phyloP scores from a whole-genome alignment of 768 basidiomycete genomes.

The Calocybe cyanea region DNA sequence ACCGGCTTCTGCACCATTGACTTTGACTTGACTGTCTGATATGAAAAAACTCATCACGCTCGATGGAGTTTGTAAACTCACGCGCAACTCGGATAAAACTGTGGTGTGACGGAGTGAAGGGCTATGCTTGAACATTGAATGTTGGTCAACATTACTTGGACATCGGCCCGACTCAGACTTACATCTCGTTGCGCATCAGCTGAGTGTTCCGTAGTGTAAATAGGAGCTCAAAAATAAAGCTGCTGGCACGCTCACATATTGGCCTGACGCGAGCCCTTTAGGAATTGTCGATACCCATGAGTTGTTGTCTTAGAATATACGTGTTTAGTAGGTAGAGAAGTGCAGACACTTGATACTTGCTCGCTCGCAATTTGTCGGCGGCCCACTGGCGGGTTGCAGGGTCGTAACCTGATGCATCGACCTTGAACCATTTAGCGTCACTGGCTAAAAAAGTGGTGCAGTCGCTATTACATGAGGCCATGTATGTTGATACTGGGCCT shows the following conservation, averaged over 20 bases:
- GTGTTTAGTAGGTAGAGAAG: background rate
- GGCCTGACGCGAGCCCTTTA: constrained; percentile 35
- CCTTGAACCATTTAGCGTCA: constrained; percentile 44
- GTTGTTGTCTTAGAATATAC: constrained; percentile 25
- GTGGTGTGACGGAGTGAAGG: constrained; percentile 39
- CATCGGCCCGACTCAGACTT: constrained; percentile 8
- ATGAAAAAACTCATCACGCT: background rate
- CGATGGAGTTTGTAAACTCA: constrained; percentile 22
- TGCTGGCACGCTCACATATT: constrained; percentile 37
- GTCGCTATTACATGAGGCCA: constrained; percentile 45
- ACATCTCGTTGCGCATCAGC: constrained; percentile 50
- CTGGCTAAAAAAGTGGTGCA: constrained; percentile 36
- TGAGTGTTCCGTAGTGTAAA: constrained; percentile 16
- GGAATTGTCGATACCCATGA: constrained; percentile 44
- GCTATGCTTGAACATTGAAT: constrained; percentile 30
- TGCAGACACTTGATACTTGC: constrained; percentile 27
- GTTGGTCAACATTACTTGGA: constrained; percentile 8
- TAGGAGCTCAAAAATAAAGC: background rate
- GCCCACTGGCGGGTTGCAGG: constrained; percentile 35
- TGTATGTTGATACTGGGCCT: constrained; percentile 49
- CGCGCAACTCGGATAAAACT: constrained; percentile 49
- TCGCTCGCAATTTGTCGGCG: constrained; percentile 36
- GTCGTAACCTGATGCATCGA: constrained; percentile 43
- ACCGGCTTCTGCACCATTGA: constrained; percentile 34
- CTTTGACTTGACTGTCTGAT: constrained; percentile 28